Percentiles rank a stretch among this genome's conserved stretches.
Evolutionary conservation across 345 rosid species (phyloP).

Genomic region (Carallia brachiata): DNA sequence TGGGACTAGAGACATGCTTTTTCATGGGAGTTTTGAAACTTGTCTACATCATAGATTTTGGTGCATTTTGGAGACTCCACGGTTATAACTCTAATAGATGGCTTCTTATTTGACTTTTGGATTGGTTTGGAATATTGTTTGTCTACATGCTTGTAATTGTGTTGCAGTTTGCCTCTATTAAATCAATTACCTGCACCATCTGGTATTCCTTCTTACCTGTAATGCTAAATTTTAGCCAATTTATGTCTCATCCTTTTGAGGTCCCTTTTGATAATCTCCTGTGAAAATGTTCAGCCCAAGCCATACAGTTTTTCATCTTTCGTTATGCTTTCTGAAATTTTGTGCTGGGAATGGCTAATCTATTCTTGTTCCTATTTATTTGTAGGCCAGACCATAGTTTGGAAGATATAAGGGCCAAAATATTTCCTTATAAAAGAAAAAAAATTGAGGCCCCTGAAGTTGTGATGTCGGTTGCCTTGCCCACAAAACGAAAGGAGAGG

Average conservation of each 20-base stretch:
- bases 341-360: not conserved
- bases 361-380: conserved; percentile 11
- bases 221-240: not conserved
- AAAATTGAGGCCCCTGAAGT: conserved; percentile 64
- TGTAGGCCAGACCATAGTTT: conserved; percentile 79
- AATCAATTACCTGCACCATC: not conserved
- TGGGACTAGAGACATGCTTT: too few relatives aligned
- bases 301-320: too few relatives aligned
- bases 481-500: conserved; percentile 89
- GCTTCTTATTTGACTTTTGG: conserved; percentile 8
- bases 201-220: not conserved
- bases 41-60: not conserved
- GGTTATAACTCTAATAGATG: not conserved
- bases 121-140: not conserved
- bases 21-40: not conserved
- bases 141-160: not conserved
- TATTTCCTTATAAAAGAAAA: conserved; percentile 74
- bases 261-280: not conserved
- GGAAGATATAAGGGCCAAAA: conserved; percentile 82
- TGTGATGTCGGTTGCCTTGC: conserved; percentile 53
- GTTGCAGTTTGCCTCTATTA: not conserved
- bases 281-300: not conserved
- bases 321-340: not conserved
- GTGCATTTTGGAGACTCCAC: not conserved
- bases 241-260: not conserved